Conservation (phyloP, 1,284 basidiomycete species). For the Rhodotorula glutinis region DNA sequence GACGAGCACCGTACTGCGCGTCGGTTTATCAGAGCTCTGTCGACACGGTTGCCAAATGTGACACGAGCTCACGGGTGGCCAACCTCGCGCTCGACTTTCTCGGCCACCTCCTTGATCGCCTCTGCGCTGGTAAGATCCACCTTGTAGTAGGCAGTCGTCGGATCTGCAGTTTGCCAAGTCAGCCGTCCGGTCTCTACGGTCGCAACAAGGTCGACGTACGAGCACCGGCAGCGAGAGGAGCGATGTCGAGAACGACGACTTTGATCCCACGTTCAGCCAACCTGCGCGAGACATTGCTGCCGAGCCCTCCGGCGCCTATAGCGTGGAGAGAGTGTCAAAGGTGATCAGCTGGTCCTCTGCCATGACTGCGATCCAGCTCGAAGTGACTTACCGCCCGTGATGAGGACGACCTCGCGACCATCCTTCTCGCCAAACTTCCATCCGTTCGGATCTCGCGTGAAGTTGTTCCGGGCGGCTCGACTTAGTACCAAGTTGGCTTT, state of each 20-base stretch:
- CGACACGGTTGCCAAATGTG: not conserved
- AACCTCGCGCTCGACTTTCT: constrained; percentile 70
- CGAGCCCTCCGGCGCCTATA: constrained; percentile 80
- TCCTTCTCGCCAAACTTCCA: constrained; percentile 12
- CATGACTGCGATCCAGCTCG: constrained; percentile 4
- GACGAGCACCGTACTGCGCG: constrained; percentile 72
- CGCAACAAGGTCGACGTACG: constrained; percentile 14
- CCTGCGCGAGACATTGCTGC: constrained; percentile 76
- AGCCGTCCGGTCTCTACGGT: not conserved
- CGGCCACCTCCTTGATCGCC: constrained; percentile 68
- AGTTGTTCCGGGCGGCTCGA: constrained; percentile 21
- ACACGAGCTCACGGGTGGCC: constrained; percentile 27
- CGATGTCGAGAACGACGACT: constrained; percentile 78
- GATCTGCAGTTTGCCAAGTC: constrained; percentile 51
- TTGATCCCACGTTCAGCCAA: constrained; percentile 73
- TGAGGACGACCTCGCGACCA: constrained; percentile 63
- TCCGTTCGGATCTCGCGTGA: not conserved
- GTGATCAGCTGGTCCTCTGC: not conserved
- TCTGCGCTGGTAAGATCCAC: constrained; percentile 87
- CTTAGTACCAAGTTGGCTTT: constrained; percentile 8
- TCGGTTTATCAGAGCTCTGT: constrained; percentile 1
- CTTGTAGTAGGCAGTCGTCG: constrained; percentile 68
- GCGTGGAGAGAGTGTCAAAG: not conserved
- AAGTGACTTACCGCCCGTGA: constrained; percentile 71
- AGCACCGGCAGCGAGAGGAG: constrained; percentile 2